Base-by-base conservation (phyloP, 1,139 yeast genomes). In the Candida glucosophila region DNA sequence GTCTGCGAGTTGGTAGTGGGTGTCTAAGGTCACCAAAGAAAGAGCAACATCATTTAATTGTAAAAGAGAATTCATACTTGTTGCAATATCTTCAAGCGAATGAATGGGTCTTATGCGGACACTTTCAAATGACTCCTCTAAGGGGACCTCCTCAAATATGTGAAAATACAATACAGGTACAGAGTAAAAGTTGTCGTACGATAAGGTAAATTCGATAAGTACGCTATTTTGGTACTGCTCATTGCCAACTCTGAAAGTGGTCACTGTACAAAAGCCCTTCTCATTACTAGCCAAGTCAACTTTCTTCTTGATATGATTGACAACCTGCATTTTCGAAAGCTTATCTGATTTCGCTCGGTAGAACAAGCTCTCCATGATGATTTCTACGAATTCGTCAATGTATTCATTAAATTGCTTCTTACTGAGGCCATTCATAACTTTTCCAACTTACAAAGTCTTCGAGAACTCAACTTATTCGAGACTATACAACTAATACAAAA, bases 91-190 rank as follows among this genome's bases (percentile, higher is more conserved):
- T 5, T 24, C 30, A 10, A 19, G 8, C 7, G 28, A 17, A 5
- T 14, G 12, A 8, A 28, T 17, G 5, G 27, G 24, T 9, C 20
- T 21, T 6, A 19, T 10, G 5, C 6, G n/a, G 4, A 21, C 9
- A 5, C 17, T 16, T 11, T 26, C 25, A 4, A 13, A 12, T 10
- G 11, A 12, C 12, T 21, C 17, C 20, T 23, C 25, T 11, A 10
- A 19, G 10, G n/a, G 15, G 7, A 10, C 10, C 12, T 11, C 19
- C 16, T 27, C 23, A 18, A 23, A 32, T 8, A 36, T 24, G 11
- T 51, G 42, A 27, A 55, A 52, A 28, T 50, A 40, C 17, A 55
- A 34, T 5, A 58, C 47, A 0, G 69, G 70, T 1, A 49, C 58
- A 17, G 27, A 30, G 33, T 53, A 62, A 24, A 53, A 44, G 9